Conservation (phyloP, 148 eudicot species). For the Cornus suecica region DNA sequence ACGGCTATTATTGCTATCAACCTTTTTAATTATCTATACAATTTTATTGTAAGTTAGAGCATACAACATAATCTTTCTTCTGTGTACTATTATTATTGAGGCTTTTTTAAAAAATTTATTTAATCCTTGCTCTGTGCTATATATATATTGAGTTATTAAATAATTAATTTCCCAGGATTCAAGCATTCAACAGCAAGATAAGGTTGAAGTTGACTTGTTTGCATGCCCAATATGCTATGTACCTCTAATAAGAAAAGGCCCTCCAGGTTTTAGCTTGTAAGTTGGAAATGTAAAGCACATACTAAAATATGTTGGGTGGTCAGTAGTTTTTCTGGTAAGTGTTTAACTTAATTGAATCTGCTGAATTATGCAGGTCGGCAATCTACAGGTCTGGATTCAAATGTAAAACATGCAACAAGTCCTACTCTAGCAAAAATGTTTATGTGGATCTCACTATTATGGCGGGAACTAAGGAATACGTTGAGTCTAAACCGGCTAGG, state of each 20-base stretch:
- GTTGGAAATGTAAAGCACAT: slow-evolving; percentile 13
- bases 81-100: background rate
- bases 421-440: slow-evolving; percentile 86
- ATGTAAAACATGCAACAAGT: slow-evolving; percentile 69
- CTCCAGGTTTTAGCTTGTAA: slow-evolving; percentile 86
- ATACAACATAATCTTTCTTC: background rate
- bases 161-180: slow-evolving; percentile 36
- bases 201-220: slow-evolving; percentile 44
- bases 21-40: background rate
- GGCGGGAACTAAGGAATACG: slow-evolving; percentile 68
- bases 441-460: slow-evolving; percentile 94
- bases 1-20: too few relatives aligned
- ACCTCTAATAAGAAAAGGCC: slow-evolving; percentile 76
- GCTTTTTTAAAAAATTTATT: too few relatives aligned
- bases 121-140: background rate
- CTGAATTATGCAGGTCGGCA: slow-evolving; percentile 59
- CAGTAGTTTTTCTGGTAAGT: slow-evolving; percentile 3
- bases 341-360: slow-evolving; percentile 18
- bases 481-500: slow-evolving; percentile 62
- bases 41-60: background rate
- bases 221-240: slow-evolving; percentile 89
- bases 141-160: background rate
- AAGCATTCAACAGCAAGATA: slow-evolving; percentile 24
- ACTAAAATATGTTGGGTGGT: background rate
- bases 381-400: slow-evolving; percentile 93